Percentiles rank a stretch among this genome's conserved stretches.
These are phyloP conservation scores for Dissophora ornata DNA, from an alignment of 192 early-diverging fungal species.

Conservation along the genomic window DNA sequence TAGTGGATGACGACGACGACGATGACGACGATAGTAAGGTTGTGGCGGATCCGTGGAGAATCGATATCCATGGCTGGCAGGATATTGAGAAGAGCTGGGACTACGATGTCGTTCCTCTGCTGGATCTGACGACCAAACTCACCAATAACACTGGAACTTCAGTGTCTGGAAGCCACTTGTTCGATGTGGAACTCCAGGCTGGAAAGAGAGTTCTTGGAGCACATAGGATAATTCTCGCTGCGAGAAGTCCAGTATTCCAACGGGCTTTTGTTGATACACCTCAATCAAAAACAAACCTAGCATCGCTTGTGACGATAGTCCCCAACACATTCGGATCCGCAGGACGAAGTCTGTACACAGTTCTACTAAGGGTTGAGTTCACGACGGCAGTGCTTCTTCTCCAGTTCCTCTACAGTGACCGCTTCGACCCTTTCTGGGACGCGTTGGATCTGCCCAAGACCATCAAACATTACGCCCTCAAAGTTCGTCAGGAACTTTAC, in stretches of 20 bases:
- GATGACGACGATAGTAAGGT: constrained; percentile 25
- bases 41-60: constrained; percentile 26
- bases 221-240: constrained; percentile 60
- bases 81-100: constrained; percentile 50
- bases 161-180: constrained; percentile 43
- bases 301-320: constrained; percentile 24
- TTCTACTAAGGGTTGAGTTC: constrained; percentile 42
- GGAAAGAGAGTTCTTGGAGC: constrained; percentile 54
- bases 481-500: constrained; percentile 54
- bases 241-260: constrained; percentile 54
- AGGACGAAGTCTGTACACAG: constrained; percentile 12
- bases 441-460: constrained; percentile 15
- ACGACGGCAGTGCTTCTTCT: constrained; percentile 56
- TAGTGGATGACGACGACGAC: constrained; percentile 11
- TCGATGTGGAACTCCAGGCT: constrained; percentile 61
- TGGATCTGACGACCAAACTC: constrained; percentile 4
- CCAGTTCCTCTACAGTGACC: constrained; percentile 67
- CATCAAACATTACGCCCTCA: constrained; percentile 14
- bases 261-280: constrained; percentile 26
- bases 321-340: background rate
- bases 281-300: background rate
- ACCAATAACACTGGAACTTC: background rate
- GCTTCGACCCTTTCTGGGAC: constrained; percentile 60
- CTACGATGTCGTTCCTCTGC: constrained; percentile 32
- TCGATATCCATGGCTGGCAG: constrained; percentile 34